These are phyloP conservation scores for Cladosporium velox DNA, from an alignment of 2,329 filamentous ascomycete genomes.

Conservation along the genomic window DNA sequence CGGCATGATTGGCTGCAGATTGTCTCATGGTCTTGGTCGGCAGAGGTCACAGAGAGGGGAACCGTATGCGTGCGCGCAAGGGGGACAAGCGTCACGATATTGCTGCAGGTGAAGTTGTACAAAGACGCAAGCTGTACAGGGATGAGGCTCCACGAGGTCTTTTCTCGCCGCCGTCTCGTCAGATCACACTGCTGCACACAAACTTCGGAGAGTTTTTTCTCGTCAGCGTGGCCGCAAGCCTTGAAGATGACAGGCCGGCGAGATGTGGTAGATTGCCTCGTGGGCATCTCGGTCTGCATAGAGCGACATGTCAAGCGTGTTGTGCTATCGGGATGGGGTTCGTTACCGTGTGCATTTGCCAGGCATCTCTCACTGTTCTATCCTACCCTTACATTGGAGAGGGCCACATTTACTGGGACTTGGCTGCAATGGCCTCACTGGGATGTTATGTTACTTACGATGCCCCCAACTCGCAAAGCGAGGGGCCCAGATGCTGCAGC, in stretches of 20 bases:
- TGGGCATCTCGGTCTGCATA: constrained; percentile 2
- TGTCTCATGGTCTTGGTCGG: constrained; percentile 14
- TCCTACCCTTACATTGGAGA: background rate
- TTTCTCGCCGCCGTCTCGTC: constrained; percentile 18
- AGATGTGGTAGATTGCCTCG: constrained; percentile 8
- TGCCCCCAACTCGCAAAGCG: constrained; percentile 1
- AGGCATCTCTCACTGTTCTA: background rate
- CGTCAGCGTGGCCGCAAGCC: constrained; percentile 11
- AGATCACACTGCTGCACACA: constrained; percentile 7
- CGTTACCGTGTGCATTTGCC: background rate
- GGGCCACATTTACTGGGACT: constrained; percentile 6
- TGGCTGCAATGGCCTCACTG: constrained; percentile 11
- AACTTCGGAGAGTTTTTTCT: constrained; percentile 19
- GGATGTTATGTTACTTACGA: constrained; percentile 17
- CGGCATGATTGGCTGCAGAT: constrained; percentile 15
- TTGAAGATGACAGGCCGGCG: background rate
- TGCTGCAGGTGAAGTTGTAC: constrained; percentile 27
- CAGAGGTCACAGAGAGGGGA: constrained; percentile 18
- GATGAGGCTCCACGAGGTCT: constrained; percentile 23
- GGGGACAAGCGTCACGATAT: constrained; percentile 24
- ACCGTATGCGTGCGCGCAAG: constrained; percentile 16
- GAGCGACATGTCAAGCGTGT: background rate
- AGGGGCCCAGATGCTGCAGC: constrained; percentile 16
- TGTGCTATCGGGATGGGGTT: background rate
- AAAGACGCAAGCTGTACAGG: constrained; percentile 19